Evolutionary conservation across 441 rosid genomes (phyloP), one percentile per base, ranked within the genome.

Genomic region (Kokia cookei): DNA sequence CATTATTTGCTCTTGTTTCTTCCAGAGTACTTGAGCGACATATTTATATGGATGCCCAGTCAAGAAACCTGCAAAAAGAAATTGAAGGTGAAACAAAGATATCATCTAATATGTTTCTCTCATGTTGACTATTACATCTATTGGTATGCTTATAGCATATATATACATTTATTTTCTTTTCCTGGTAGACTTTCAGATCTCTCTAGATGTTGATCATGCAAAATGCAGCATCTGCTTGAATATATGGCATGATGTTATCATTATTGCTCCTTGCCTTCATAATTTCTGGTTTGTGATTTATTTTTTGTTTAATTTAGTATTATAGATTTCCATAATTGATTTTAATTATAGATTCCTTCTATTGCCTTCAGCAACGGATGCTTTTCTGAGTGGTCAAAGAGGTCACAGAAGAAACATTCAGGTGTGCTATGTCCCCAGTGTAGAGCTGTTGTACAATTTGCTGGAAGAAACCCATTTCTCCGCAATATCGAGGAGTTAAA

Each of bases 341-440:
- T 73, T 29, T 51, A 37, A 64, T 42, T 57, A 65, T 35, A 35
- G 10, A 59, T 81, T 70, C 72, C 76, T 73, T 73, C 17, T 83
- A 58, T 68, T 64, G 37, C 78, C 63, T 74, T 71, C 86, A 96
- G 99, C 82, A 96, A 96, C 76, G 98, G 99, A 61, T 96, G 99
- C 86, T 92, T 96, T 85, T 96, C 97, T 5, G 97, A 93, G 82
- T 96, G 98, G 99, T 77, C 93, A 82, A 87, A 86, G 85, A 89
- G 95, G 84, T 90, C 95, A 7, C 87, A 89, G 80, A 85, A 81
- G 59, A 96, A 83, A 80, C 93, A 75, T 82, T 61, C 87, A 27
- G 83, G 59, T 67, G 94, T 96, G n/a, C 80, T 93, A 22, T 96
- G 99, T 80, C 99, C 99, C 69, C 94, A 93, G 50, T 96, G 99